A percentile compares a stretch with the other conserved stretches of the same genome.
These are phyloP conservation scores for Talaromyces marneffei DNA, from an alignment of 2,329 filamentous ascomycete genomes.

Conservation along the genomic window DNA sequence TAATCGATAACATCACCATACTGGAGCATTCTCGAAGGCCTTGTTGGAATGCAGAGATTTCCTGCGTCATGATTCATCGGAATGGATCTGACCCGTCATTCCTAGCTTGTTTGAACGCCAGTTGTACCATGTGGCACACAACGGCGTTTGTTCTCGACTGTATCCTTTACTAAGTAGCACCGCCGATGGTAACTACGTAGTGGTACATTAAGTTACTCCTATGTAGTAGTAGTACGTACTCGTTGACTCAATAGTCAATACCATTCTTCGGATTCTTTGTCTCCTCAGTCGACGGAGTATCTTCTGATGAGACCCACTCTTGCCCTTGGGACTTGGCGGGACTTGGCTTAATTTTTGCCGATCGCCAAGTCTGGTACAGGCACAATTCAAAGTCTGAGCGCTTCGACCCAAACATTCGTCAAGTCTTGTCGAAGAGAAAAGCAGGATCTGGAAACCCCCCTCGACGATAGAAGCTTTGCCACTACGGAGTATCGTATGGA, in stretches of 20 bases:
- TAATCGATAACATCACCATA: constrained; percentile 2
- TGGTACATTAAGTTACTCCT: no score
- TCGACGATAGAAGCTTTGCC: not conserved
- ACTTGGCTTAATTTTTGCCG: not conserved
- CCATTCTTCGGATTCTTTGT: not conserved
- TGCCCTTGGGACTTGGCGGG: not conserved
- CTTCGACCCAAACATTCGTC: not conserved
- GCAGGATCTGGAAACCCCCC: not conserved
- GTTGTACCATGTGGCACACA: not conserved
- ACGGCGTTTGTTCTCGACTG: not conserved
- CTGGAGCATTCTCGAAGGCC: not conserved
- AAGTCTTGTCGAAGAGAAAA: not conserved
- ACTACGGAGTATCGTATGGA: not conserved
- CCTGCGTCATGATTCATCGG: not conserved
- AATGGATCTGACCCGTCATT: not conserved
- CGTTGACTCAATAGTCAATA: not conserved
- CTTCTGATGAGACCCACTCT: not conserved
- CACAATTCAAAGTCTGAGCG: not conserved
- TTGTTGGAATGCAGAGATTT: not conserved
- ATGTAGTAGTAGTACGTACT: no score
- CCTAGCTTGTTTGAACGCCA: not conserved
- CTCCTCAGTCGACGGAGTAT: not conserved
- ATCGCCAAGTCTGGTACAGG: not conserved
- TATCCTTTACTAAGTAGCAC: not conserved
- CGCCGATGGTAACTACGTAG: no score